Evolutionary conservation across 495 filamentous ascomycete species (phyloP), one percentile per base, ranked within the genome.

Genomic region (Xylaria castorea): DNA sequence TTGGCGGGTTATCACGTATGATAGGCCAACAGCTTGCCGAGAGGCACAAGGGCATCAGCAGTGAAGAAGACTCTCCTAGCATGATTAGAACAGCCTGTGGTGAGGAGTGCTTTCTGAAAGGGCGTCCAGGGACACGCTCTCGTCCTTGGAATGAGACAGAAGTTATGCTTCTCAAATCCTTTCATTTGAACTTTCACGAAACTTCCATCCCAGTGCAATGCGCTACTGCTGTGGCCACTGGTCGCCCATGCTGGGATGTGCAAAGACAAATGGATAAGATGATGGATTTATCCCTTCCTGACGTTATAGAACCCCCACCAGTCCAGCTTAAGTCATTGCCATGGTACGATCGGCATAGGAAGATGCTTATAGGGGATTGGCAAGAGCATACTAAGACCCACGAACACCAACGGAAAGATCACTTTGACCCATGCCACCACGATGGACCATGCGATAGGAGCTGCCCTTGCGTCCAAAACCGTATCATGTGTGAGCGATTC

Each of bases 401-500:
- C 60, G 83, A 86, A 67, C 82, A 84, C 42, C 78, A 84, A 12
- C 68, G 77, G 32, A 81, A 80, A 20, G 81, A 83, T 48, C 68
- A 81, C 32, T 77, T 77, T 46, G 81, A 83, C 36, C 83, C 85
- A 20, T 87, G 85, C 70, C 78, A 80, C 36, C 84, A 86, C 65
- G 83, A 85, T 38, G 84, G 85, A 2, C 83, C 84, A 2, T 87
- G 85, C 73, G 82, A 76, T 2, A 85, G 86, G 40, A 74, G 79
- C 14, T 92, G 91, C 73, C 80, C 83, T 5, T 92, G 91, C 74
- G 84, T 84, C 42, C 75, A 81, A 27, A 80, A 81, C 16, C 82
- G 83, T 30, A 79, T 92, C 51, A 84, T 89, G 25, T 94, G 92
- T 74, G 92, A 94, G 75, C 89, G 89, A 66, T 87, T 86, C 65